A percentile compares a stretch with the other conserved stretches of the same genome.
Evolutionary conservation across 1,139 yeast genomes (phyloP).

Genomic region (Petasospora rhodanensis): DNA sequence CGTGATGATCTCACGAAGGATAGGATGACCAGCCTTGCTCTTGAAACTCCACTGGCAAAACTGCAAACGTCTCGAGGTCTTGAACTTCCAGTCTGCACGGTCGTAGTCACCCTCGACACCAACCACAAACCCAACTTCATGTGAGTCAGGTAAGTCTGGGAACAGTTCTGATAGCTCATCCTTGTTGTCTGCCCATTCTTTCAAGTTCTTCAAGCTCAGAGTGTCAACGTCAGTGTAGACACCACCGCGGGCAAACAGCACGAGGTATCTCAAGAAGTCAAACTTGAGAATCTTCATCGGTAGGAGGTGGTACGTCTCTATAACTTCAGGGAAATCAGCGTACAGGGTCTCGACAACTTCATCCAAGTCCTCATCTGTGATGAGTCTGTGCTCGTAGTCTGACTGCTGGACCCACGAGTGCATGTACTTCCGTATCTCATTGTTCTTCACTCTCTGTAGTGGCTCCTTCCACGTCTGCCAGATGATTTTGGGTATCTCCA

Average conservation of each 20-base stretch:
- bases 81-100: conserved; percentile 63
- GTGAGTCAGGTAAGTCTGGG: neutral
- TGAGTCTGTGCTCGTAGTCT: conserved; percentile 60
- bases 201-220: conserved; percentile 46
- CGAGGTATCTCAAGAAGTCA: conserved; percentile 82
- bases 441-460: conserved; percentile 9
- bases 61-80: conserved; percentile 69
- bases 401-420: conserved; percentile 17
- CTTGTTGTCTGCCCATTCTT: conserved; percentile 48
- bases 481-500: conserved; percentile 17
- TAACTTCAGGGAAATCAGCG: conserved; percentile 68
- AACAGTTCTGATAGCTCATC: neutral
- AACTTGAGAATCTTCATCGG: conserved; percentile 78
- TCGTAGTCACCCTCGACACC: conserved; percentile 95
- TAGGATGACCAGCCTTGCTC: conserved; percentile 85
- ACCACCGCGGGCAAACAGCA: conserved; percentile 85
- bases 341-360: conserved; percentile 57
- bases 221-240: conserved; percentile 90
- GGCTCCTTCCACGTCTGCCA: conserved; percentile 24
- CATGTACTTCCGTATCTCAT: conserved; percentile 11
- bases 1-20: conserved; percentile 73
- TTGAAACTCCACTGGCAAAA: conserved; percentile 81
- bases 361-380: conserved; percentile 67
- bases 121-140: conserved; percentile 61
- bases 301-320: conserved; percentile 66